Percentiles rank a stretch among this genome's conserved stretches.
Conservation (phyloP, 805 yeast genomes). For the Grigorovia humatica region DNA sequence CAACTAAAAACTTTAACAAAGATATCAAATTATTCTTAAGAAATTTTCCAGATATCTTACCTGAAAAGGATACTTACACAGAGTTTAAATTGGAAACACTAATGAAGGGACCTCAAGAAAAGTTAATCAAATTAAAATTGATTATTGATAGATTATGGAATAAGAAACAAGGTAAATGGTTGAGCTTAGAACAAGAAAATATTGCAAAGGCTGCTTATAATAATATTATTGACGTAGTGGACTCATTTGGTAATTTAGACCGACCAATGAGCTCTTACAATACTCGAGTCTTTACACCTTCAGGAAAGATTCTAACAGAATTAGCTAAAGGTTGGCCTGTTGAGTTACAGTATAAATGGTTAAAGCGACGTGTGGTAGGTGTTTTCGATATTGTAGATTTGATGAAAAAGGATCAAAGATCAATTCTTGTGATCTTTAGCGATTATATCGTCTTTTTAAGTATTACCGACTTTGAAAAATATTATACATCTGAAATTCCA, state of each 20-base stretch:
- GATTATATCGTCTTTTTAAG: slow-evolving; percentile 64
- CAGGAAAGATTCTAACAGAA: slow-evolving; percentile 81
- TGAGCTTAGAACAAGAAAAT: slow-evolving; percentile 13
- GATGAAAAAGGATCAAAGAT: slow-evolving; percentile 29
- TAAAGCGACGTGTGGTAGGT: slow-evolving; percentile 74
- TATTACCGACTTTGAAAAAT: slow-evolving; percentile 35
- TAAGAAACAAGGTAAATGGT: slow-evolving; percentile 36
- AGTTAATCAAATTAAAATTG: slow-evolving; percentile 59
- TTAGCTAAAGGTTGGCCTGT: slow-evolving; percentile 81
- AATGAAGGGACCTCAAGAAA: slow-evolving; percentile 54
- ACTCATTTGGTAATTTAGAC: slow-evolving; percentile 64
- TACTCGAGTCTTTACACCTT: slow-evolving; percentile 74
- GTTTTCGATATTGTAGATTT: slow-evolving; percentile 43
- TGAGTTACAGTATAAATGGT: slow-evolving; percentile 81
- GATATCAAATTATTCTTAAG: slow-evolving; percentile 36
- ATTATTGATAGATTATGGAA: slow-evolving; percentile 52
- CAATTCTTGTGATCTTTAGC: slow-evolving; percentile 66
- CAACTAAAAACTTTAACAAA: slow-evolving; percentile 53
- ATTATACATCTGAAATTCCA: slow-evolving; percentile 10
- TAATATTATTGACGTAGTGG: slow-evolving; percentile 54
- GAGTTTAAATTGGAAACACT: slow-evolving; percentile 48
- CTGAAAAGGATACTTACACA: slow-evolving; percentile 30
- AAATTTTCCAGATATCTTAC: slow-evolving; percentile 23
- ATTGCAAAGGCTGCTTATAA: slow-evolving; percentile 34
- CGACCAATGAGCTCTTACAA: slow-evolving; percentile 36